A percentile compares a stretch with the other conserved stretches of the same genome.
Evolutionary conservation across 2,329 filamentous ascomycete genomes (phyloP).

Genomic region (Macrophomina tecta): DNA sequence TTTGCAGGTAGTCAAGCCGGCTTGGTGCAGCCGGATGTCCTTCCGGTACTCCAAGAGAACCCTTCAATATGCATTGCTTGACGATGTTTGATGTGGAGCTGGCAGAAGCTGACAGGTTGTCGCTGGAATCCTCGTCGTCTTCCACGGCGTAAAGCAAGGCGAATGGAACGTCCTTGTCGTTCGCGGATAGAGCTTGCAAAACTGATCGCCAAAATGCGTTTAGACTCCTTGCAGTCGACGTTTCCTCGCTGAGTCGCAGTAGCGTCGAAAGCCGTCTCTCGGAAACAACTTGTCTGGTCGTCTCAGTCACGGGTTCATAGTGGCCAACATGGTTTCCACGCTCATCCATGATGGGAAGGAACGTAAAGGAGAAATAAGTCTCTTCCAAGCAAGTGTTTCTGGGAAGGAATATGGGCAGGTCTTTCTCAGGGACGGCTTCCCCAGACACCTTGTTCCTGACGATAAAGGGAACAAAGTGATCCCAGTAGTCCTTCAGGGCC

Average conservation of each 20-base stretch:
- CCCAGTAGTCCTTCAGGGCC: slow-evolving; percentile 72
- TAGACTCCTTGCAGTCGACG: slow-evolving; percentile 70
- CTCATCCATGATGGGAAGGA: slow-evolving; percentile 73
- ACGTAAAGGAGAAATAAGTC: slow-evolving; percentile 78
- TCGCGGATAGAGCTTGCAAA: slow-evolving; percentile 69
- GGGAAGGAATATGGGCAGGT: slow-evolving; percentile 73
- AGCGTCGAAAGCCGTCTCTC: slow-evolving; percentile 15
- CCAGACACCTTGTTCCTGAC: slow-evolving; percentile 36
- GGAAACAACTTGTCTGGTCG: slow-evolving; percentile 68
- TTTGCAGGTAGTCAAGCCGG: slow-evolving; percentile 33
- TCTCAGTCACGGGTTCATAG: slow-evolving; percentile 79
- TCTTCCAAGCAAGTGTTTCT: slow-evolving; percentile 74
- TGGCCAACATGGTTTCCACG: slow-evolving; percentile 73
- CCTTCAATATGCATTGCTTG: slow-evolving; percentile 35
- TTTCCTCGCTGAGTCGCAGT: slow-evolving; percentile 47
- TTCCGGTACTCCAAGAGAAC: slow-evolving; percentile 31
- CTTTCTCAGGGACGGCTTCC: slow-evolving; percentile 54
- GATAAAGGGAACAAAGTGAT: slow-evolving; percentile 35
- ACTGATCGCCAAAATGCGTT: slow-evolving; percentile 74
- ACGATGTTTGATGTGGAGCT: neutral
- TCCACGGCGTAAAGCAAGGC: slow-evolving; percentile 73
- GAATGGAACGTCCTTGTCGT: slow-evolving; percentile 75
- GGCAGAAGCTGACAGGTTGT: slow-evolving; percentile 60
- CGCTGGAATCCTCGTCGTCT: slow-evolving; percentile 67
- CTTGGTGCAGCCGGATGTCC: slow-evolving; percentile 35